Evolutionary conservation across 768 basidiomycete genomes (phyloP).

Genomic region (Macrolepiota dolichaula): DNA sequence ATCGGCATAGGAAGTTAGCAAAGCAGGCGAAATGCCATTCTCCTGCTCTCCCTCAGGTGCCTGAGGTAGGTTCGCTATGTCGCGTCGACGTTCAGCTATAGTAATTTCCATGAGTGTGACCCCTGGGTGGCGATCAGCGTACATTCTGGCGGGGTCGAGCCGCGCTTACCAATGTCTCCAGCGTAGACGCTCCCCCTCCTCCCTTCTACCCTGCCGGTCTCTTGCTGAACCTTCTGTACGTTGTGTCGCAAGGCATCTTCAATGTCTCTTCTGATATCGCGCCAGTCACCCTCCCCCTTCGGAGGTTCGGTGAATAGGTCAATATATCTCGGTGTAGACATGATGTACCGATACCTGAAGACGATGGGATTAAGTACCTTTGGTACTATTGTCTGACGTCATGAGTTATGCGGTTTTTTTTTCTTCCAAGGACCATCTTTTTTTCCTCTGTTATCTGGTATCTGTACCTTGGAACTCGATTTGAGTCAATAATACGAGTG

Average conservation of each 20-base stretch:
- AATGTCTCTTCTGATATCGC: conserved; percentile 20
- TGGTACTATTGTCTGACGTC: neutral
- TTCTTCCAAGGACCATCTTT: neutral
- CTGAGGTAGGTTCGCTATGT: neutral
- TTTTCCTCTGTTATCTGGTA: too few species aligned
- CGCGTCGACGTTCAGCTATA: conserved; percentile 13
- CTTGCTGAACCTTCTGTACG: conserved; percentile 20
- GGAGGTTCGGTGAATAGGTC: conserved; percentile 17
- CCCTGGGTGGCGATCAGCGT: conserved; percentile 14
- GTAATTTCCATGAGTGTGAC: conserved; percentile 25
- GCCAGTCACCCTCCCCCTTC: conserved; percentile 18
- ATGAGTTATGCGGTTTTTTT: neutral
- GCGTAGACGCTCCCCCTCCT: conserved; percentile 23
- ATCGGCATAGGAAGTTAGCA: conserved; percentile 17
- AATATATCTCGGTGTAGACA: conserved; percentile 14
- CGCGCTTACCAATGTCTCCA: conserved; percentile 21
- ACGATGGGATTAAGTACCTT: neutral
- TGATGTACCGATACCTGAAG: neutral
- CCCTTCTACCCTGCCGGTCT: conserved; percentile 11
- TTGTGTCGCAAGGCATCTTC: conserved; percentile 21
- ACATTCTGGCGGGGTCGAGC: neutral
- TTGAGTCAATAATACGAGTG: too few species aligned
- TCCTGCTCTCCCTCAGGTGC: neutral
- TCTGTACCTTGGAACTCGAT: too few species aligned
- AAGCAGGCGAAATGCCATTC: conserved; percentile 14